Base-by-base conservation (phyloP, 139 green algal species). In the Yamagishiella unicocca region DNA sequence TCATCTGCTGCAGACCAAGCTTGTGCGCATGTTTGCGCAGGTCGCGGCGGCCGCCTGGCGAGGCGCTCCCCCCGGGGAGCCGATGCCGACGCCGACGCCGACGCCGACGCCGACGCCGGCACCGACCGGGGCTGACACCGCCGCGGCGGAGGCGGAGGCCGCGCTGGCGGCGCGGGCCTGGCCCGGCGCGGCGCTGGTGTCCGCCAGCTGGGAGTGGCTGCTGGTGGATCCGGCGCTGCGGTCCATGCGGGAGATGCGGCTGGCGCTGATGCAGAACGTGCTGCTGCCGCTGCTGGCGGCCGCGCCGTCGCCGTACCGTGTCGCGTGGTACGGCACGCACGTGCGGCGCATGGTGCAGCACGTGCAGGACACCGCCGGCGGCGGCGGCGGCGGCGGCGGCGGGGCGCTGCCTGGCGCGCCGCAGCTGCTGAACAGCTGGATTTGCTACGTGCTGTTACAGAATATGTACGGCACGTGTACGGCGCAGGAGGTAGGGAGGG, bases 231-330 rank as follows among this genome's bases (percentile, higher is more conserved):
- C 42, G 29, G 2, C 10, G 1, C 4, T 50, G 22, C n/a, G n/a
- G 2, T 1, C 6, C 8, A 42, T 50, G 31, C 42, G 31, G 19
- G 64, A 66, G 64, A 21, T 74, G 43, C 62, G 64, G 21, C 64
- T 40, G 42, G 64, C 33, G 43, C 80, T 86, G 64, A 21, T 86
- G 33, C 62, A 19, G n/a, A n/a, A 86, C 64, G 80, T 86, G 43
- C 1, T 77, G 21, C 64, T 86, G 62, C 80, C 80, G 80, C 45
- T 86, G 43, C 61, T 86, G 80, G 80, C 62, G 42, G 80, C 80
- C 31, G 80, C 80, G 45, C 80, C 80, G 43, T 43, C 64, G 31
- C 31, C 62, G 64, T 86, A 67, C 80, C 62, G 80, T 2, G 43
- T 67, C 25, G 64, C 0, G 24, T 86, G 80, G 80, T 77, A 77